Base-by-base conservation (phyloP, 371 early-diverging fungal genomes). In the Lichtheimia corymbifera region DNA sequence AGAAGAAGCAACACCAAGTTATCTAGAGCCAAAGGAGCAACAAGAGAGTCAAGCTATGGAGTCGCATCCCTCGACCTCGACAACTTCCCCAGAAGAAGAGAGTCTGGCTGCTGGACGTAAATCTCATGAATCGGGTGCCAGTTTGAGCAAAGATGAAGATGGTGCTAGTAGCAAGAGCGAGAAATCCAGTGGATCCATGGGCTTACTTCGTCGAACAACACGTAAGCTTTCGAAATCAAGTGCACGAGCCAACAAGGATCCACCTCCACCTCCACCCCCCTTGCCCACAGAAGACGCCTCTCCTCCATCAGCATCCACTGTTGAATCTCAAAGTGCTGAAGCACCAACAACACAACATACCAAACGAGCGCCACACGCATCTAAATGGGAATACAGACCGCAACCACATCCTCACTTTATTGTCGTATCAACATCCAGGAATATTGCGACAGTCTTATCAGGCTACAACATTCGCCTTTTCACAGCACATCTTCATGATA, bases 371-470 rank as follows among this genome's bases (percentile, higher is more conserved):
- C 22, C 24, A 58, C 51, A 20, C 58, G 60, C n/a, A 47, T 63
- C 41, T 9, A 47, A 35, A 43, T 57, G 58, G 63, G 76, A 79
- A 24, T 72, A 76, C 20, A 61, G 65, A 17, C 61, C 59, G 2
- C 77, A 77, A 57, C 61, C 68, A 2, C 47, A 71, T 30, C 81
- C 81, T 14, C 81, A 80, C 53, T 64, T 72, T 30, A 30, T 73
- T 14, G 30, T 77, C 5, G 47, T 69, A 35, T 62, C 65, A 3
- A 61, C 68, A 14, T 24, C 59, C 11, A 54, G 40, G 1, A 50
- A 61, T 4, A 28, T 72, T 1, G 35, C 52, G 7, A 56, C 72
- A 0, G 53, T 66, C 13, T 53, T 80, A 15, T 59, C 67, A 20
- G 78, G 77, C 5, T 77, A 56, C 13, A 67, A 69, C 53, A 59